A percentile compares a stretch with the other conserved stretches of the same genome.
These are phyloP conservation scores for Corymbia maculata DNA, from an alignment of 345 rosid genomes.

Conservation along the genomic window DNA sequence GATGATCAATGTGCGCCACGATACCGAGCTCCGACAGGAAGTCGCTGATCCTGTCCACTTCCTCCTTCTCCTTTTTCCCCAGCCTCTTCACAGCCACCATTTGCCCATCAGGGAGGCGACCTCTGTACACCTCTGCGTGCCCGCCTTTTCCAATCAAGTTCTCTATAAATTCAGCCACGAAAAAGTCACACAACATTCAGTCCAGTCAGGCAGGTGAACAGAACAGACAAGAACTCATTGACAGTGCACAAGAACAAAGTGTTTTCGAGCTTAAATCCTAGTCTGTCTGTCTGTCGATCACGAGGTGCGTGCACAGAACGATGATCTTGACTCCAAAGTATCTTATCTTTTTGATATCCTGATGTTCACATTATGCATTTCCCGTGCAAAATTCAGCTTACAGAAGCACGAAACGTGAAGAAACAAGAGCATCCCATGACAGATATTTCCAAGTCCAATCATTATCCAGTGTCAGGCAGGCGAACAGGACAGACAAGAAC, in stretches of 20 bases:
- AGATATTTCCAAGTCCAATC: too few relatives aligned
- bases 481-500: background rate
- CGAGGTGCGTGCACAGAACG: too few relatives aligned
- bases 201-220: background rate
- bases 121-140: slow-evolving; percentile 85
- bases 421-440: background rate
- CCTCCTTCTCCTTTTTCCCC: slow-evolving; percentile 33
- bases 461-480: background rate
- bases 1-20: slow-evolving; percentile 82
- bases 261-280: background rate
- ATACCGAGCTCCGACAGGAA: slow-evolving; percentile 89
- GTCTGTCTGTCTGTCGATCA: background rate
- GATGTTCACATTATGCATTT: background rate
- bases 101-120: slow-evolving; percentile 51
- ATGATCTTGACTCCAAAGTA: background rate
- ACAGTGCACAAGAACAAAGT: background rate
- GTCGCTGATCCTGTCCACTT: slow-evolving; percentile 42
- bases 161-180: slow-evolving; percentile 13
- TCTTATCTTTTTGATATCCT: background rate
- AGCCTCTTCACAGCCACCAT: slow-evolving; percentile 89
- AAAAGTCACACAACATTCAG: background rate
- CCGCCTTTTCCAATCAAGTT: slow-evolving; percentile 90
- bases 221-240: background rate
- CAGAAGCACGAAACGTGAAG: background rate
- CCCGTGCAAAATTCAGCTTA: background rate